Evolutionary conservation across 2,329 filamentous ascomycete species (phyloP).

Genomic region (Aotearoamyces nothofagi): DNA sequence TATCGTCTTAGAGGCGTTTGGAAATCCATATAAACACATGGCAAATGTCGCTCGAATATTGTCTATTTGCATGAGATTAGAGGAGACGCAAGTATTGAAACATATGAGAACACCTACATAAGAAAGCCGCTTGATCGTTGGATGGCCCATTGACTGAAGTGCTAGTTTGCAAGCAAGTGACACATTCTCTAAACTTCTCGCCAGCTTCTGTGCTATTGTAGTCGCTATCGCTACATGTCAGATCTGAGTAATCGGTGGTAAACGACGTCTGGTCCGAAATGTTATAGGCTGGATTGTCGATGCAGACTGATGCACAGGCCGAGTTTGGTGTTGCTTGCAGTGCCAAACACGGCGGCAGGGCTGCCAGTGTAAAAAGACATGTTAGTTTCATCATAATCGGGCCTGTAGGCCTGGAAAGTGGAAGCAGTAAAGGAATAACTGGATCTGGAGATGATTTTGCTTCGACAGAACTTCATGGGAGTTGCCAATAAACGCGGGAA

Average conservation of each 20-base stretch:
- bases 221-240: conserved; percentile 19
- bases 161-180: conserved; percentile 17
- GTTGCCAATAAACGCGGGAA: too few relatives aligned
- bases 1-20: conserved; percentile 10
- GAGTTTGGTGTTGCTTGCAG: conserved; percentile 35
- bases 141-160: conserved; percentile 8
- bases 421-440: too few relatives aligned
- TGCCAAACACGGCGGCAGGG: conserved; percentile 8
- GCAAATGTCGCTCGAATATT: conserved; percentile 16
- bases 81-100: too few relatives aligned
- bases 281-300: conserved; percentile 23
- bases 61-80: too few relatives aligned
- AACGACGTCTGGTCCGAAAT: conserved; percentile 21
- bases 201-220: conserved; percentile 12
- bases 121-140: conserved; percentile 15
- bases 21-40: conserved; percentile 13
- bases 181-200: conserved; percentile 13
- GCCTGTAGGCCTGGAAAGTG: too few relatives aligned
- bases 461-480: too few relatives aligned
- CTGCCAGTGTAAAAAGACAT: too few relatives aligned
- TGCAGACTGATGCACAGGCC: conserved; percentile 30
- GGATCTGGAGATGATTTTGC: too few relatives aligned
- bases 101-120: conserved; percentile 18
- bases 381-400: too few relatives aligned
- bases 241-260: conserved; percentile 28